Percentiles rank a stretch among this genome's conserved stretches.
Conservation (phyloP, 768 basidiomycete genomes). For the Clitopilus hobsonii region DNA sequence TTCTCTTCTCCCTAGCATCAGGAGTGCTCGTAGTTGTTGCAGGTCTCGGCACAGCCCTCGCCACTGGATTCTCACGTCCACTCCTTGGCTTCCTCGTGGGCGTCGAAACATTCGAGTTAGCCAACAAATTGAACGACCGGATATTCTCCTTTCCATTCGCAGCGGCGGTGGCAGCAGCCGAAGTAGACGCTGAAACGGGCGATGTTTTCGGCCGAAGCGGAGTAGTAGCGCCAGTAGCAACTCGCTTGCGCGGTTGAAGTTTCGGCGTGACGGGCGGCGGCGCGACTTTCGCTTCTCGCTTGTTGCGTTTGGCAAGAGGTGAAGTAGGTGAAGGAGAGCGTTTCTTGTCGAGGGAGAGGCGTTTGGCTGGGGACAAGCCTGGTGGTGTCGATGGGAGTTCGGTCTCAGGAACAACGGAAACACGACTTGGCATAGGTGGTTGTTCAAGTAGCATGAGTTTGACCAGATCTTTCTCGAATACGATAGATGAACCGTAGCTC, state of each 20-base stretch:
- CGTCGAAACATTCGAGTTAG: background rate
- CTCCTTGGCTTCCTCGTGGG: background rate
- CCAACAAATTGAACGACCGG: background rate
- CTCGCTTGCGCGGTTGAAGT: background rate
- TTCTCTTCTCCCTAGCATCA: background rate
- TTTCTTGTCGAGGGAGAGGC: constrained; percentile 7
- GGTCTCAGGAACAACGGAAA: background rate
- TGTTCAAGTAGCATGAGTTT: constrained; percentile 32
- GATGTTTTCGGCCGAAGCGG: background rate
- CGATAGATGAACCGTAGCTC: constrained; percentile 41
- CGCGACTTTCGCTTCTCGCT: background rate
- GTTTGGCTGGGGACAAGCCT: constrained; percentile 14
- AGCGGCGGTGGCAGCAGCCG: too few species aligned
- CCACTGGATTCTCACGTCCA: background rate
- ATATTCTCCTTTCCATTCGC: background rate
- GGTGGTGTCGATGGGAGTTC: constrained; percentile 28
- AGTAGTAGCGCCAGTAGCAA: background rate
- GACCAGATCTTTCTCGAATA: constrained; percentile 46
- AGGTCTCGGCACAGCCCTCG: background rate
- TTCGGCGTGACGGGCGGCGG: background rate
- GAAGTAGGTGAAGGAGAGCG: constrained; percentile 7
- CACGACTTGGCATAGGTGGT: constrained; percentile 18
- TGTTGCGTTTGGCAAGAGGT: background rate
- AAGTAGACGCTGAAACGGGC: background rate
- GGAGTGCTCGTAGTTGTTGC: background rate